A percentile compares a stretch with the other conserved stretches of the same genome.
Conservation (phyloP, 257 asterid genomes). For the Lycium barbarum region DNA sequence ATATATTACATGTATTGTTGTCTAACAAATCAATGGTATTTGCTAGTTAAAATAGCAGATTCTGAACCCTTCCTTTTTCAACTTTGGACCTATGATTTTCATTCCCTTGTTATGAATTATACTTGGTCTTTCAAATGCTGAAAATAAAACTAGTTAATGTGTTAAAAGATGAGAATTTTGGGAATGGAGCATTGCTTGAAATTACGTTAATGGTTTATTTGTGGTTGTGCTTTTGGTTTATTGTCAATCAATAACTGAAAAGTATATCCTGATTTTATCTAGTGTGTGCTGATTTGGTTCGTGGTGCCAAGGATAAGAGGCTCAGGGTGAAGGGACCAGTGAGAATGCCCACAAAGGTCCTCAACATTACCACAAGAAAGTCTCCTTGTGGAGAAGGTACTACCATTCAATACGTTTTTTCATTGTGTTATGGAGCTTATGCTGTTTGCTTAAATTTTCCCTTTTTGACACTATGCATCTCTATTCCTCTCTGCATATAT, state of each 20-base stretch:
- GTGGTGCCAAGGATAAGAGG: slow-evolving; percentile 36
- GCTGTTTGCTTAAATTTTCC: background rate
- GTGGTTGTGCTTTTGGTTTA: background rate
- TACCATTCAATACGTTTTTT: background rate
- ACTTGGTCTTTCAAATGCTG: background rate
- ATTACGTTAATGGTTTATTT: background rate
- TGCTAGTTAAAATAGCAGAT: background rate
- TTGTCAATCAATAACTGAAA: too few relatives aligned
- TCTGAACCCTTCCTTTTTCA: background rate
- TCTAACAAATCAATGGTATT: background rate
- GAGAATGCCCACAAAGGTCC: slow-evolving; percentile 43
- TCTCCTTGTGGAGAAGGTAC: slow-evolving; percentile 43
- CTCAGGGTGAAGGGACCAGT: slow-evolving; percentile 36
- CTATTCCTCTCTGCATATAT: background rate
- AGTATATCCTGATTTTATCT: background rate
- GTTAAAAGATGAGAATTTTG: background rate
- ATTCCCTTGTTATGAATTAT: background rate
- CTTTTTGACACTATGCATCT: background rate
- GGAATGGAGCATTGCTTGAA: background rate
- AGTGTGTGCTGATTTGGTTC: slow-evolving; percentile 36
- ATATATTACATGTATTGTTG: background rate
- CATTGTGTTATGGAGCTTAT: background rate
- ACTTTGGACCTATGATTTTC: background rate
- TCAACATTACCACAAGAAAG: slow-evolving; percentile 39
- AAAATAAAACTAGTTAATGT: background rate